These are phyloP conservation scores for Pogostemon cablin DNA, from an alignment of 257 asterid species.

Conservation along the genomic window DNA sequence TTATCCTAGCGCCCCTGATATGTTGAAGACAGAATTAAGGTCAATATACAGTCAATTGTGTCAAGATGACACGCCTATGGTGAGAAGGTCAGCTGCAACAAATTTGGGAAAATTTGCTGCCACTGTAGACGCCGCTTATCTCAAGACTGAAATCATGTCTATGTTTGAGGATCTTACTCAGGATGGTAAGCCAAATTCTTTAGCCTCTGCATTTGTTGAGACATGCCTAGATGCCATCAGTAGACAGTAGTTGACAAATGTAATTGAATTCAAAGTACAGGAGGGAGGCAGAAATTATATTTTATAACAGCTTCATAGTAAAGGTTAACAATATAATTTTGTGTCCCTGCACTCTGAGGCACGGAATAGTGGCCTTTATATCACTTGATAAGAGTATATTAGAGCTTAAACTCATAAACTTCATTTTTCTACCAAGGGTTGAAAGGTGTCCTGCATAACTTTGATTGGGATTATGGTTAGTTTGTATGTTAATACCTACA, in stretches of 20 bases:
- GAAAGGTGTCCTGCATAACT: no score
- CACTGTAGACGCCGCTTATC: constrained; percentile 55
- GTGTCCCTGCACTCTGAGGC: no score
- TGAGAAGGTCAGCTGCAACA: constrained; percentile 49
- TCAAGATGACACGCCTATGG: constrained; percentile 90
- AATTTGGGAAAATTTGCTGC: constrained; percentile 56
- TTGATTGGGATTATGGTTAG: no score
- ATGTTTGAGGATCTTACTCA: constrained; percentile 78
- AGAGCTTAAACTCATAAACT: background rate
- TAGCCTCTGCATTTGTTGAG: constrained; percentile 39
- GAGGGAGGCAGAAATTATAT: no score
- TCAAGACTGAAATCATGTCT: constrained; percentile 54
- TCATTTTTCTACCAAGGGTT: background rate
- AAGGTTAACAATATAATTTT: no score
- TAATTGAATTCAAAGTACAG: background rate
- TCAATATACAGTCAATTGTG: constrained; percentile 81
- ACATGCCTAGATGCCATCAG: constrained; percentile 44
- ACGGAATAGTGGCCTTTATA: background rate
- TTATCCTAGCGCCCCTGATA: constrained; percentile 78
- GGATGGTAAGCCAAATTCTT: constrained; percentile 57
- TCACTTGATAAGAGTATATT: background rate
- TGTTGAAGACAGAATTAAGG: constrained; percentile 77
- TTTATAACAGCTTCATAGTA: no score
- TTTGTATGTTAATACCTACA: no score
- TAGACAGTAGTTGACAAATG: constrained; percentile 1